These are phyloP conservation scores for Megacollybia marginata DNA, from an alignment of 768 basidiomycete genomes.

Conservation along the genomic window DNA sequence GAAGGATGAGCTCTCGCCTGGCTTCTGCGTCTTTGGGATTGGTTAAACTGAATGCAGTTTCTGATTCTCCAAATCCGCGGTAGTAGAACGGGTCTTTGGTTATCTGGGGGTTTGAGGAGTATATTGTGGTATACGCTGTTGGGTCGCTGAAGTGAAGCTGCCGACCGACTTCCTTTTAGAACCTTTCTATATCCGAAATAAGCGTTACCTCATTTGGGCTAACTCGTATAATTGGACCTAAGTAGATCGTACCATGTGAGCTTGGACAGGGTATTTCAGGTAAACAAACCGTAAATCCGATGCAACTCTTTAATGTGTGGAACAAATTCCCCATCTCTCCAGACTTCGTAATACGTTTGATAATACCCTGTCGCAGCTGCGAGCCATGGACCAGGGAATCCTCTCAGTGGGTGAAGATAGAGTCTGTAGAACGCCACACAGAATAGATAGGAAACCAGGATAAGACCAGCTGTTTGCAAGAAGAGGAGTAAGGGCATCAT, in stretches of 20 bases:
- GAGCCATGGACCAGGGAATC: slow-evolving; percentile 21
- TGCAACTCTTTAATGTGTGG: slow-evolving; percentile 20
- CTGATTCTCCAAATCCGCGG: neutral
- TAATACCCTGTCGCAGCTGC: slow-evolving; percentile 20
- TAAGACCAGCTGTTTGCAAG: too few relatives aligned
- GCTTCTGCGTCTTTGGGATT: slow-evolving; percentile 27
- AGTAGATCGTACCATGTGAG: neutral
- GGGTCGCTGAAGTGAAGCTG: slow-evolving; percentile 31
- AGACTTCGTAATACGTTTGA: slow-evolving; percentile 19
- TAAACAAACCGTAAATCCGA: slow-evolving; percentile 14
- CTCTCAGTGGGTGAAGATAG: slow-evolving; percentile 18
- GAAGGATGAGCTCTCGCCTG: slow-evolving; percentile 26
- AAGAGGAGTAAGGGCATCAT: too few relatives aligned
- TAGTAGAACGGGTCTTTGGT: slow-evolving; percentile 12
- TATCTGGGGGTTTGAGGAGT: slow-evolving; percentile 15
- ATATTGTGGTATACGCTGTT: slow-evolving; percentile 25
- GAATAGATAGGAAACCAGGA: neutral
- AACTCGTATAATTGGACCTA: slow-evolving; percentile 27
- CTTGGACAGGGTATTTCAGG: neutral
- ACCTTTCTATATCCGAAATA: neutral
- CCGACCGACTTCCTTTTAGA: too few relatives aligned
- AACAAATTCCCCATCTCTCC: slow-evolving; percentile 16
- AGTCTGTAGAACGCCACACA: slow-evolving; percentile 9
- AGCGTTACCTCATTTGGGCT: slow-evolving; percentile 30
- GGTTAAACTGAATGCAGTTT: slow-evolving; percentile 26